Base-by-base conservation (phyloP, 495 filamentous ascomycete genomes). In the Aspergillus homomorphus region DNA sequence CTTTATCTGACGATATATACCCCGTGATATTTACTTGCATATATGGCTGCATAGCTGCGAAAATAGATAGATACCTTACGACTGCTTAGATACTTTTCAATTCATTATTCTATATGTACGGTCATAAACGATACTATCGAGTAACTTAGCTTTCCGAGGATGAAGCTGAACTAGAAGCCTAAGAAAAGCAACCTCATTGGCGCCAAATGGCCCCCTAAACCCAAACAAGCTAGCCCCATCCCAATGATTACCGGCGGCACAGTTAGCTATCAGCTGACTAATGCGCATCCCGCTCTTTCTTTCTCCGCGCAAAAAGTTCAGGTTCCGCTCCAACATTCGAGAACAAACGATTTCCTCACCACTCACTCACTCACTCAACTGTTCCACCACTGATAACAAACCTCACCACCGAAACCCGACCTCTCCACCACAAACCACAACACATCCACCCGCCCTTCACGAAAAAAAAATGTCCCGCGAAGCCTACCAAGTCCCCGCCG, bases 401-500 rank as follows among this genome's bases (percentile, higher is more conserved):
- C n/a, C 26, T 1, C 14, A 5, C 45, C 45, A 46, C 4, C 12
- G 23, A 33, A n/a, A 16, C n/a, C 5, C 8, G 45, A 46, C 45
- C 22, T 18, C 26, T 23, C 19, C 20, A 51, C 51, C 26, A 56
- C 44, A 23, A 43, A 46, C 41, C 33, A 16, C 28, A 5, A 54
- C 12, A 49, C 0, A 20, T 15, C 46, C 20, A n/a, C 1, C 23
- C 7, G 20, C 19, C 8, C 14, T 28, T n/a, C n/a, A 55, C 23
- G 14, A 45, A 48, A 44, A 10, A 43, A 66, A 54, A 48, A 79
- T 79, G 77, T 79, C 77, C 64, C 77, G 77, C 61, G 77, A 80
- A 77, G 70, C 75, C 26, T 80, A 80, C 69, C 76, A 78, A 62
- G 74, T 80, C 53, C 76, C 77, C 57, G 62, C 71, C n/a, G 67